phyloP scores from a whole-genome alignment of 345 rosid species.

The Syzygium oleosum region DNA sequence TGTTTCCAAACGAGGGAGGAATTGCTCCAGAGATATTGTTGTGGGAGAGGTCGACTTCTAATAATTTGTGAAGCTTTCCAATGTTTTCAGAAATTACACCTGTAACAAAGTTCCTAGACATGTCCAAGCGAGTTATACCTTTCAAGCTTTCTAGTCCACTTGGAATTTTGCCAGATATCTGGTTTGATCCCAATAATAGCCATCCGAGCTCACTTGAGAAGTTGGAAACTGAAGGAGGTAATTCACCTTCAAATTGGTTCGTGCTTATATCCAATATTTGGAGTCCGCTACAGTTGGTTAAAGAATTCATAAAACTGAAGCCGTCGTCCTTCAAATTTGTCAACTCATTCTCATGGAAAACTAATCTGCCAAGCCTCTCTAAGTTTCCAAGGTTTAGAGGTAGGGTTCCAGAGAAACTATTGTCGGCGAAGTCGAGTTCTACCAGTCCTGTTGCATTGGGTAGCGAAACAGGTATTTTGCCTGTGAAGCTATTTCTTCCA shows the following conservation, averaged over 20 bases:
- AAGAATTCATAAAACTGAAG: background rate
- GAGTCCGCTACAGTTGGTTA: background rate
- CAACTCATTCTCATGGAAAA: background rate
- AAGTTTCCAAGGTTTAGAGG: background rate
- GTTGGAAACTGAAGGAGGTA: background rate
- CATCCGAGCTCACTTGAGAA: background rate
- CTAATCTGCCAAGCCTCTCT: background rate
- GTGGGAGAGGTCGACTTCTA: background rate
- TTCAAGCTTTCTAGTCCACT: background rate
- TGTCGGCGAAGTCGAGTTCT: background rate
- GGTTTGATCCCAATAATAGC: background rate
- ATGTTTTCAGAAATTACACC: background rate
- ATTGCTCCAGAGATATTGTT: background rate
- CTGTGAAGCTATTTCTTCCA: background rate
- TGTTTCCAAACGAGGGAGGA: conserved; percentile 3
- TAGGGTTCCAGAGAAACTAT: background rate
- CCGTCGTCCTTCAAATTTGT: background rate
- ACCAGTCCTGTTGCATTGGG: background rate
- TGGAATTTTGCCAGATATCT: background rate
- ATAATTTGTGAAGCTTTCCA: conserved; percentile 1
- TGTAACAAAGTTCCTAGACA: background rate
- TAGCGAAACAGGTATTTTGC: background rate
- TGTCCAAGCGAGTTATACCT: background rate
- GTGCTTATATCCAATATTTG: background rate
- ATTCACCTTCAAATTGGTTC: background rate